Evolutionary conservation across 75 land plant species (phyloP), one percentile per base, ranked within the genome.

Genomic region (Sequoia sempervirens): DNA sequence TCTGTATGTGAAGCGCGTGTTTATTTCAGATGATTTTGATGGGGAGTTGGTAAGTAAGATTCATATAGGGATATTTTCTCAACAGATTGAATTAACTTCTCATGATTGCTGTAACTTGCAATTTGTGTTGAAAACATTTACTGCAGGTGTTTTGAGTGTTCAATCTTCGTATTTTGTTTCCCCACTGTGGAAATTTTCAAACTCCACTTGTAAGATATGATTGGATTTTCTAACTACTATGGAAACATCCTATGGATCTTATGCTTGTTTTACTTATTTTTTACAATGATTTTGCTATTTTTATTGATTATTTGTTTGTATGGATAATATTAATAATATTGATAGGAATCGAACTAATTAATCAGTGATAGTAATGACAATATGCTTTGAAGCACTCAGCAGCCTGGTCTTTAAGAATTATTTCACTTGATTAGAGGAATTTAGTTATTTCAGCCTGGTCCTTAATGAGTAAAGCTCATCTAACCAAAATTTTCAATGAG

Each of bases 11-110:
- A 98, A 98, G 81, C 85, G 99, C 66, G 99, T 98, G 1, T 98
- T 98, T 84, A 98, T 98, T 76, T 98, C 99, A 37, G 99, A 97
- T 90, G 96, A 96, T 75, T 98, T 96, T 86, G 98, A 98, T 82
- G 99, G 99, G 45, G 99, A 98, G 75, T 66, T 98, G 99, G 99
- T 98, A 90, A 83, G 88, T 10, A 23, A 32, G 23, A 38, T 34
- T 47, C 12, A 32, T 53, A 6, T n/a, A 30, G 13, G 14, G 36
- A 47, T 34, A 28, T 28, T n/a, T 45, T 20, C 20, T 80, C 37
- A 15, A 45, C 10, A 28, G 5, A 28, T 80, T 46, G 17, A 37
- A 45, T 14, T 7, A 12, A 28, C 8, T 14, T 45, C 46, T 30
- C 13, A 80, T 14, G 68, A 41, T 46, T 20, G 5, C 20, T 23